Evolutionary conservation across 495 filamentous ascomycete species (phyloP), one percentile per base, ranked within the genome.

Genomic region (Trichocladium uniseriatum): DNA sequence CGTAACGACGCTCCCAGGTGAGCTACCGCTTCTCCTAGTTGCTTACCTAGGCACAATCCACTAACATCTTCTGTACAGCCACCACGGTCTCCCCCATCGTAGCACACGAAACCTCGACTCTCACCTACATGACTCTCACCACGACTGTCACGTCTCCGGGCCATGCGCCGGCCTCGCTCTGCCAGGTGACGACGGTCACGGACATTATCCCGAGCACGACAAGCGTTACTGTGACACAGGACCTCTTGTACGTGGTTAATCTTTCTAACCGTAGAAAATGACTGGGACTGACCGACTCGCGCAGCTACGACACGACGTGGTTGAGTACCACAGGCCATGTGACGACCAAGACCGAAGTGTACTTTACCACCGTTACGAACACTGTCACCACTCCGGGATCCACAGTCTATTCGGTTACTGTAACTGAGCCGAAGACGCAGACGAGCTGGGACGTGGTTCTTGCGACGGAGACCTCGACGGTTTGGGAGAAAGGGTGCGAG

Each of bases 241-340:
- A n/a, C n/a, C n/a, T n/a, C n/a, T n/a, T n/a, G n/a, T n/a, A n/a
- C n/a, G n/a, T n/a, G n/a, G n/a, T n/a, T n/a, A n/a, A n/a, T n/a
- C n/a, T n/a, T n/a, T n/a, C n/a, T n/a, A n/a, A n/a, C n/a, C n/a
- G n/a, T n/a, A n/a, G n/a, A n/a, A n/a, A n/a, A n/a, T n/a, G n/a
- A n/a, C n/a, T n/a, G n/a, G n/a, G n/a, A 22, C 32, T 37, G 7
- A 16, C n/a, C 32, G 8, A 16, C 29, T 10, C 42, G 7, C 31
- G 7, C 32, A 46, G 43, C 43, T 46, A 46, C 22, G 32, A 15
- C 32, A 37, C 34, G 20, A 46, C 43, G n/a, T 37, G 32, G 32
- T 1, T 5, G 20, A 46, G 32, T 32, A 18, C 10, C n/a, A 28
- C 11, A 5, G 31, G 34, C 32, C 43, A 46, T 7, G 43, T 37